Evolutionary conservation across 768 basidiomycete genomes (phyloP).

Genomic region (Panaeolus papilionaceus): DNA sequence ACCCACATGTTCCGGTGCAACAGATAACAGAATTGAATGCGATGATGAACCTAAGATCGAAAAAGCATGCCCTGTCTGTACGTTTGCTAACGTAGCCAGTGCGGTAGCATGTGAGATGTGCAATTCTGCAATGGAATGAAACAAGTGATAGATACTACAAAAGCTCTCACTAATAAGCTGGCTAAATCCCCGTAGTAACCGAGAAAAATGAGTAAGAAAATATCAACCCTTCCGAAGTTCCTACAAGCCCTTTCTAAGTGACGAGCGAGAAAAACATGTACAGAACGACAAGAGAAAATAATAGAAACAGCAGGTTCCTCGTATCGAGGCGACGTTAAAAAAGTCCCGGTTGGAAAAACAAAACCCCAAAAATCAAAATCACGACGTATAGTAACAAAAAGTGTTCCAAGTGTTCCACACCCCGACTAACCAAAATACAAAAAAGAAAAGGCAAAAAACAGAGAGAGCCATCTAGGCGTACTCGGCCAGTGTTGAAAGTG

Average conservation of each 20-base stretch:
- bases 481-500: conserved; percentile 48
- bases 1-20: conserved; percentile 32
- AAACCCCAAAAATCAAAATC: background rate
- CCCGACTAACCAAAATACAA: conserved; percentile 30
- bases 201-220: conserved; percentile 15
- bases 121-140: conserved; percentile 46
- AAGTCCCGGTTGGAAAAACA: background rate
- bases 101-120: conserved; percentile 54
- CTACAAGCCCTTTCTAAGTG: conserved; percentile 16
- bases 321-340: background rate
- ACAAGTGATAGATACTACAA: conserved; percentile 28
- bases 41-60: conserved; percentile 28
- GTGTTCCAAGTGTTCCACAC: conserved; percentile 17
- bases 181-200: conserved; percentile 10
- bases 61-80: conserved; percentile 63
- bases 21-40: conserved; percentile 28
- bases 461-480: conserved; percentile 41
- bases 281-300: conserved; percentile 23
- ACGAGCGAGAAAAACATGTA: conserved; percentile 21
- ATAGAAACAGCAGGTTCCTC: conserved; percentile 14
- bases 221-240: conserved; percentile 17
- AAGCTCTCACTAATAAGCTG: conserved; percentile 12
- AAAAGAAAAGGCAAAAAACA: background rate
- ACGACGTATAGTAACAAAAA: background rate
- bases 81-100: conserved; percentile 57